phyloP scores from a whole-genome alignment of 495 filamentous ascomycete species.

The Penicillium crystallinum region DNA sequence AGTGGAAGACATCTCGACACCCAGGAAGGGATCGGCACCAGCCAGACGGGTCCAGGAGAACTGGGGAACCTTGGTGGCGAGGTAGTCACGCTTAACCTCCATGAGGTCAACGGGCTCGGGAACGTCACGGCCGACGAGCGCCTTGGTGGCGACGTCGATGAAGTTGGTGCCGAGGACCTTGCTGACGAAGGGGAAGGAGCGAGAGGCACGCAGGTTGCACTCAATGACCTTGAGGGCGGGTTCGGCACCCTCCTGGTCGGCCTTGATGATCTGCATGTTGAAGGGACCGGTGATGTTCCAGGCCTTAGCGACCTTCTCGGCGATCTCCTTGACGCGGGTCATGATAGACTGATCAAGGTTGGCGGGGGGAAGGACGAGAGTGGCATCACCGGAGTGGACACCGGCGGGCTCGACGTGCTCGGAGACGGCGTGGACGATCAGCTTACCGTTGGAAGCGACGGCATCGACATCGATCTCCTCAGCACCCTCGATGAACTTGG shows the following conservation, averaged over 20 bases:
- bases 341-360: constrained; percentile 70
- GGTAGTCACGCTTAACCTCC: constrained; percentile 79
- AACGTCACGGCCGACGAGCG: constrained; percentile 79
- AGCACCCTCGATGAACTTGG: constrained; percentile 95
- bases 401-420: constrained; percentile 96
- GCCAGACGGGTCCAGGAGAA: constrained; percentile 99
- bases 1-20: constrained; percentile 95
- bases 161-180: constrained; percentile 97
- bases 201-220: constrained; percentile 95
- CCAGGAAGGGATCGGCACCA: constrained; percentile 94
- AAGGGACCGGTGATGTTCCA: constrained; percentile 97
- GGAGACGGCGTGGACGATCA: constrained; percentile 88
- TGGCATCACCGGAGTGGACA: constrained; percentile 95
- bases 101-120: constrained; percentile 87
- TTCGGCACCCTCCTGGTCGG: constrained; percentile 61
- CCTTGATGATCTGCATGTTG: constrained; percentile 99
- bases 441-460: constrained; percentile 78
- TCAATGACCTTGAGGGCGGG: constrained; percentile 90
- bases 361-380: constrained; percentile 80
- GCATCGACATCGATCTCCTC: constrained; percentile 98
- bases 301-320: constrained; percentile 91
- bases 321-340: constrained; percentile 87
- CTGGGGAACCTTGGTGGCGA: constrained; percentile 95
- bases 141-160: constrained; percentile 93
- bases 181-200: constrained; percentile 95